Base-by-base conservation (phyloP, 2,329 filamentous ascomycete genomes). In the Trichoderma koningiopsis region DNA sequence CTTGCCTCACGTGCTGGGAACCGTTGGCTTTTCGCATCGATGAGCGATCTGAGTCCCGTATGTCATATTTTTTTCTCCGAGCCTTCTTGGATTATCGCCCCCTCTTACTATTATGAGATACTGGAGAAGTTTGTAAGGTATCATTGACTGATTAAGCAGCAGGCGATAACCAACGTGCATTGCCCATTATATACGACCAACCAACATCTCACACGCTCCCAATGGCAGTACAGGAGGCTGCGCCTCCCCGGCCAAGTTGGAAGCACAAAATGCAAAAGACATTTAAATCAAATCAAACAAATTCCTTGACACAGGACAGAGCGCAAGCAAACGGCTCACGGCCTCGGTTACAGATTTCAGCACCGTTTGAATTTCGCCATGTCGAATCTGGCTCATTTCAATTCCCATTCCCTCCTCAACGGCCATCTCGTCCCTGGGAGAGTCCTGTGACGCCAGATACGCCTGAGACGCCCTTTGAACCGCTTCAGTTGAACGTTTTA, bases 311-410 rank as follows among this genome's bases (percentile, higher is more conserved):
- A 73, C 85, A 81, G 77, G 84, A 80, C 75, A 80, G 81, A 66
- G 78, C 84, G 73, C 79, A 81, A 73, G 81, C 84, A 70, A 80
- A 82, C 70, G 78, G 81, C 64, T 79, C 81, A 55, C 79, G 83
- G 75, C 86, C 83, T 77, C 81, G 85, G 77, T 84, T 85, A 76
- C 81, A 81, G 70, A 90, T 90, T 74, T 89, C 87, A 53, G 81
- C 81, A 24, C 88, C 88, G 4, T 84, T 84, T 59, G 82, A 90
- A 76, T 90, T 90, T 74, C 85, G 84, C 58, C 88, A 90, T 79
- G 73, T 90, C 60, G 79, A 85, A 67, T 85, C 84, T 22, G 81
- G 81, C 58, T 79, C 82, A n/a, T 80, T 80, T 68, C 80, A 82
- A 59, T 79, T 81, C 63, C 76, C 79, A 29, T 31, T 58, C 33